These are phyloP conservation scores for Solanum ossicruentum DNA, from an alignment of 257 asterid genomes.

Conservation along the genomic window DNA sequence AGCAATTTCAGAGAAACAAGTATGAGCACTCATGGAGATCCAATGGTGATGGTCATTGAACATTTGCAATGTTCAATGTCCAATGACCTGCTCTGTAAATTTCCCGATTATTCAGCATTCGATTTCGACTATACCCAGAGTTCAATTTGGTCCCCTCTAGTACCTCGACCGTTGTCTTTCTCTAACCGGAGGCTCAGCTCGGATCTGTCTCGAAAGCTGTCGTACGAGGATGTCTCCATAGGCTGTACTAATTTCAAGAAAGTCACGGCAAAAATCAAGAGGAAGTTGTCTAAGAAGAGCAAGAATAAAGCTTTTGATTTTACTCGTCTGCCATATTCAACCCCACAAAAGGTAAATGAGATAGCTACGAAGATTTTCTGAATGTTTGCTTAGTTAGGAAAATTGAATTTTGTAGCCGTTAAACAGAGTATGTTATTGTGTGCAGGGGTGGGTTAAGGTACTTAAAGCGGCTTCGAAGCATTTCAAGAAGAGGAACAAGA, in stretches of 20 bases:
- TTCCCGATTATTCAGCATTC: slow-evolving; percentile 76
- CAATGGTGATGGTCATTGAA: slow-evolving; percentile 50
- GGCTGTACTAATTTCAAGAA: slow-evolving; percentile 18
- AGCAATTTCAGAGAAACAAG: not conserved
- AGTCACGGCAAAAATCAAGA: slow-evolving; percentile 34
- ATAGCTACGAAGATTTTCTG: not conserved
- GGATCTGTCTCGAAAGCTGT: slow-evolving; percentile 25
- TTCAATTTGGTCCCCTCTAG: slow-evolving; percentile 88
- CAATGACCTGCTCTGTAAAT: slow-evolving; percentile 53
- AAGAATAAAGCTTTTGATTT: slow-evolving; percentile 22
- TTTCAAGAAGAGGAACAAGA: slow-evolving; percentile 52
- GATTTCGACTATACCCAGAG: slow-evolving; percentile 88
- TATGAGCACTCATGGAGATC: not conserved
- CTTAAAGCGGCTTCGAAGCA: slow-evolving; percentile 60
- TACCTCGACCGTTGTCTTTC: slow-evolving; percentile 23
- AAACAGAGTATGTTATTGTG: not conserved
- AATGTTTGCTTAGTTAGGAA: too few relatives aligned
- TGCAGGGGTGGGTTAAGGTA: slow-evolving; percentile 55
- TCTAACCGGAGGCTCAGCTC: not conserved
- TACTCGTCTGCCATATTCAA: slow-evolving; percentile 23
- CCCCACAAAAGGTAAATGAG: slow-evolving; percentile 41
- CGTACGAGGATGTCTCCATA: slow-evolving; percentile 8
- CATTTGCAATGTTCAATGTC: slow-evolving; percentile 73
- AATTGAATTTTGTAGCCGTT: not conserved
- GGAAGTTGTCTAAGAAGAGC: slow-evolving; percentile 34